Evolutionary conservation across 2,329 filamentous ascomycete species (phyloP).

Genomic region (Beauveria bassiana): DNA sequence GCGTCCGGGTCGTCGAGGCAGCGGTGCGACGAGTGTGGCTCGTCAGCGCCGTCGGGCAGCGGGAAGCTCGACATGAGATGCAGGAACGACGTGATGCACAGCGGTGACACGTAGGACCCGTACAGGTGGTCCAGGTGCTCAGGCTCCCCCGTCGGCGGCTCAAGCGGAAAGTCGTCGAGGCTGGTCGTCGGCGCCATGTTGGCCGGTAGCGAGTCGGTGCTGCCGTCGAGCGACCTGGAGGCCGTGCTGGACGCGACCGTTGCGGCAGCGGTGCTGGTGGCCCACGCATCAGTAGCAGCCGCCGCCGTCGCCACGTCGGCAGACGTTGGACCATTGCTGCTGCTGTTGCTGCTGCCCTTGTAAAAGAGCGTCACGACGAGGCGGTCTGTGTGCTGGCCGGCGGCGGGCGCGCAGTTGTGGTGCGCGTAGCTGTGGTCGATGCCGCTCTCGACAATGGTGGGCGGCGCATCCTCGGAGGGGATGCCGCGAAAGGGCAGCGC

Average conservation of each 20-base stretch:
- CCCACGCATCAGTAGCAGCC: conserved; percentile 14
- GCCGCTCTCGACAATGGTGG: conserved; percentile 54
- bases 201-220: conserved; percentile 32
- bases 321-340: neutral
- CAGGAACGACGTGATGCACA: conserved; percentile 59
- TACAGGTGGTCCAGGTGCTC: conserved; percentile 58
- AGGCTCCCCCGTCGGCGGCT: conserved; percentile 45
- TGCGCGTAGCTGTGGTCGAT: conserved; percentile 56
- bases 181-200: conserved; percentile 54
- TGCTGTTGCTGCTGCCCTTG: conserved; percentile 34
- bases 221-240: conserved; percentile 21
- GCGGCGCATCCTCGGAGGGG: conserved; percentile 50
- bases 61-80: conserved; percentile 59
- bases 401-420: conserved; percentile 50
- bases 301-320: conserved; percentile 23
- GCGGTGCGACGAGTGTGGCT: conserved; percentile 53
- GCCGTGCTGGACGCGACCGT: conserved; percentile 1
- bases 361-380: conserved; percentile 59
- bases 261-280: neutral
- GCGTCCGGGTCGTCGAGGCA: conserved; percentile 54
- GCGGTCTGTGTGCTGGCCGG: conserved; percentile 40
- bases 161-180: conserved; percentile 51
- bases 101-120: conserved; percentile 56
- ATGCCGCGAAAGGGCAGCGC: conserved; percentile 51
- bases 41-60: conserved; percentile 40